A percentile compares a stretch with the other conserved stretches of the same genome.
Evolutionary conservation across 1,139 yeast species (phyloP).

Genomic region (Suhomyces guaymorum): DNA sequence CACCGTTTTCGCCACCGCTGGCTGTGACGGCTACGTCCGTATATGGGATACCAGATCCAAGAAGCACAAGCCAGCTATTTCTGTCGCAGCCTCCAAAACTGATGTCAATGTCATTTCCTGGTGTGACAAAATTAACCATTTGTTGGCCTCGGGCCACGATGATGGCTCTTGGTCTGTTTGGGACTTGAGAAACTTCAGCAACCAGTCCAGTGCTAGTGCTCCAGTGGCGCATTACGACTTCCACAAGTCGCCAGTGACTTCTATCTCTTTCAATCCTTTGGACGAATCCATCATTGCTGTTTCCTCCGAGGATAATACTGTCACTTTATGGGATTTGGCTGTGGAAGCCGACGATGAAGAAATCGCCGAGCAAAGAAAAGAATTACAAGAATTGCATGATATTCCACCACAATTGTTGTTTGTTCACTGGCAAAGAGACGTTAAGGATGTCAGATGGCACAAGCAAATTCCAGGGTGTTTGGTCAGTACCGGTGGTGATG

Average conservation of each 20-base stretch:
- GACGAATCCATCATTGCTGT: constrained; percentile 96
- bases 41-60: constrained; percentile 97
- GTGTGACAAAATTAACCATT: constrained; percentile 83
- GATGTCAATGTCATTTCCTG: constrained; percentile 96
- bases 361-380: constrained; percentile 72
- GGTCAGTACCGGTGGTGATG: constrained; percentile 94
- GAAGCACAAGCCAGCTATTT: constrained; percentile 86
- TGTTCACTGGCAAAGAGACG: constrained; percentile 98
- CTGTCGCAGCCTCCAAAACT: constrained; percentile 76
- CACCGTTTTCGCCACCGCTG: constrained; percentile 92
- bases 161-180: constrained; percentile 98
- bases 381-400: constrained; percentile 76
- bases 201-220: constrained; percentile 54
- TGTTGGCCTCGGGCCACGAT: constrained; percentile 95
- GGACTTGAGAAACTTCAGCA: constrained; percentile 89
- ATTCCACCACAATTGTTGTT: constrained; percentile 95
- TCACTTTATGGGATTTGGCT: constrained; percentile 94
- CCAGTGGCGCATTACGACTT: constrained; percentile 93
- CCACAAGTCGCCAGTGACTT: constrained; percentile 91
- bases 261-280: constrained; percentile 90
- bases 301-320: constrained; percentile 94
- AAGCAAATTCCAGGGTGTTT: constrained; percentile 94
- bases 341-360: constrained; percentile 98
- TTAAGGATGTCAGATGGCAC: constrained; percentile 98
- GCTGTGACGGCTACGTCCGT: constrained; percentile 87